Base-by-base conservation (phyloP, 345 rosid species). In the Populus deltoides region DNA sequence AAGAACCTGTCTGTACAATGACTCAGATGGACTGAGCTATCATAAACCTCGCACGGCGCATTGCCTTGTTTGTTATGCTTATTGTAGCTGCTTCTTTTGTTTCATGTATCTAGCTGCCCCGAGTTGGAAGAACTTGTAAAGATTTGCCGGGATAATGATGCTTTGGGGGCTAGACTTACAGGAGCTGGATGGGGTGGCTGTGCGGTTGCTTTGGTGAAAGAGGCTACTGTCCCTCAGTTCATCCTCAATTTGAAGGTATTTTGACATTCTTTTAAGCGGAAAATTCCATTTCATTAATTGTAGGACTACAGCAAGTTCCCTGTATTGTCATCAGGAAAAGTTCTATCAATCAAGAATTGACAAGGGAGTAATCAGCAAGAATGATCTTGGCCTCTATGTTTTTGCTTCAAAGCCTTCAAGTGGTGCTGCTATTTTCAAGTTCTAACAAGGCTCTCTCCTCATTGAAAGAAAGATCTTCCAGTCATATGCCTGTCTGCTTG, bases 151-250 rank as follows among this genome's bases (percentile, higher is more conserved):
- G 89, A 89, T n/a, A 89, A 87, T 24, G 93, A 86, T 62, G 98
- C 99, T 70, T 81, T 96, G 31, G 98, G 99, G 62, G 98, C 99
- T 49, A 92, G 99, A 85, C 95, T 96, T 27, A 96, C 98, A 0
- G 99, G 98, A 68, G 99, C 99, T 16, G 99, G 99, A 77, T 96
- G 99, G 99, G 99, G 99, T 16, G 98, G 99, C 57, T 96, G 99
- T 57, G 91, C 97, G 0, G 99, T 96, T 49, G 93, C 97, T 33
- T 84, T 96, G 72, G 98, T 96, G 55, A 93, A 90, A 77, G 98
- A 93, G 71, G 33, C 83, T 59, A 86, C 87, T 22, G 99, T 90
- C 63, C 91, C 98, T 22, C 94, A 90, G 79, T 96, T 93, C 86
- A 96, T 93, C 76, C 83, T 88, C 67, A 87, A 92, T n/a, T 79